Base-by-base conservation (phyloP, 2,329 filamentous ascomycete species). In the Aspergillus jensenii region DNA sequence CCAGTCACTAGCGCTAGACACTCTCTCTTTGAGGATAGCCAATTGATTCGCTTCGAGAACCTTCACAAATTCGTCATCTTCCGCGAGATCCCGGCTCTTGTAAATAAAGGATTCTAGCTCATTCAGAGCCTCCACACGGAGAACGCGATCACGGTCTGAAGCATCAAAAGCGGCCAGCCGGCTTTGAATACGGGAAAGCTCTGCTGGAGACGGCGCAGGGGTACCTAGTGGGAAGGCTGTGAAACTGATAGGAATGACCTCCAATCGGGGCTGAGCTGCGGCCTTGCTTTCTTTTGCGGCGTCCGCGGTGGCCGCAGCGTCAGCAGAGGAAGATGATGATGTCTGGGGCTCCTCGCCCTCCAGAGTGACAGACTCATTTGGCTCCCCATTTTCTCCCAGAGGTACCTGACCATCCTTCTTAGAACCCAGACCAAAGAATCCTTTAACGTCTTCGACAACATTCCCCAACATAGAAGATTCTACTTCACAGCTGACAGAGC, bases 41-140 rank as follows among this genome's bases (percentile, higher is more conserved):
- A 91, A 85, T 69, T 92, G 84, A 19, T 84, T 82, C 3, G 85
- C 79, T 9, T 89, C 93, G 33, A 92, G 90, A 3, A 83, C 85
- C 12, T 82, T 82, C 52, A 89, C 79, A 71, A 97, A 98, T 1
- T 82, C 81, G 48, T 90, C 87, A 59, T 89, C 88, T 43, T 91
- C 88, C 2, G 97, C 81, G 45, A 96, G 82, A 73, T 97, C 92
- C 25, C 92, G 88, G 27, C 90, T 85, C 68, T 87, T 89, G 81
- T 99, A 99, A 14, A 93, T 96, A 75, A 90, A 98, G 12, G 84
- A 88, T 76, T 99, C 95, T n/a, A 99, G 85, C 63, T 90, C 89
- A 76, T 98, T 99, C 57, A 97, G 80, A 1, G 90, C 86, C 73
- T 97, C 93, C 72, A 97, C 93, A 33, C 93, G 87, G 58, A 87